A percentile compares a stretch with the other conserved stretches of the same genome.
phyloP scores from a whole-genome alignment of 2,329 filamentous ascomycete species.

The Aspergillus bombycis region DNA sequence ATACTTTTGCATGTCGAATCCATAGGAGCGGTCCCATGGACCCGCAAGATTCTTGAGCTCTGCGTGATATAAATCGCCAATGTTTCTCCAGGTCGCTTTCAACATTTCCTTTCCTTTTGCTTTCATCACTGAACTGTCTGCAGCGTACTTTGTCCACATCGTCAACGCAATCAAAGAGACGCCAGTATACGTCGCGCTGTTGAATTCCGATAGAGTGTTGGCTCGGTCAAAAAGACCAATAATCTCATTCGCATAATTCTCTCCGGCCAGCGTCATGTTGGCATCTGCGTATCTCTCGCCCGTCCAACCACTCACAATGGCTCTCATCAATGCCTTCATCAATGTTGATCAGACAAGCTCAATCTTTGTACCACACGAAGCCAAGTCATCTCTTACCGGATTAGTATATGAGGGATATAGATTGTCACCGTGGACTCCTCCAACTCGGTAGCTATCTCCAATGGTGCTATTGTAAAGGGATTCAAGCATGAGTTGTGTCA shows the following conservation, averaged over 20 bases:
- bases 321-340: constrained; percentile 60
- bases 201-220: constrained; percentile 65
- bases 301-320: constrained; percentile 62
- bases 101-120: constrained; percentile 51
- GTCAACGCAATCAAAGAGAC: constrained; percentile 63
- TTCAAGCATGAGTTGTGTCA: constrained; percentile 52
- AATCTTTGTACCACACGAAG: too few relatives aligned
- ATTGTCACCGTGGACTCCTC: constrained; percentile 63
- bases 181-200: constrained; percentile 65
- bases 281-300: constrained; percentile 56
- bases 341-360: too few relatives aligned
- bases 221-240: constrained; percentile 60
- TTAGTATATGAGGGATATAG: constrained; percentile 57
- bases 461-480: constrained; percentile 59
- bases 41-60: constrained; percentile 63
- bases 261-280: constrained; percentile 53
- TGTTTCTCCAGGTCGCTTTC: constrained; percentile 62
- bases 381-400: too few relatives aligned
- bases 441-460: constrained; percentile 65
- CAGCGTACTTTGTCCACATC: constrained; percentile 58
- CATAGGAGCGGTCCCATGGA: constrained; percentile 67
- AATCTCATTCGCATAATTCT: constrained; percentile 59
- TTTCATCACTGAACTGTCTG: background rate
- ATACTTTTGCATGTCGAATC: constrained; percentile 67
- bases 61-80: constrained; percentile 4